Base-by-base conservation (phyloP, 495 filamentous ascomycete species). In the Penicillium coffeae region DNA sequence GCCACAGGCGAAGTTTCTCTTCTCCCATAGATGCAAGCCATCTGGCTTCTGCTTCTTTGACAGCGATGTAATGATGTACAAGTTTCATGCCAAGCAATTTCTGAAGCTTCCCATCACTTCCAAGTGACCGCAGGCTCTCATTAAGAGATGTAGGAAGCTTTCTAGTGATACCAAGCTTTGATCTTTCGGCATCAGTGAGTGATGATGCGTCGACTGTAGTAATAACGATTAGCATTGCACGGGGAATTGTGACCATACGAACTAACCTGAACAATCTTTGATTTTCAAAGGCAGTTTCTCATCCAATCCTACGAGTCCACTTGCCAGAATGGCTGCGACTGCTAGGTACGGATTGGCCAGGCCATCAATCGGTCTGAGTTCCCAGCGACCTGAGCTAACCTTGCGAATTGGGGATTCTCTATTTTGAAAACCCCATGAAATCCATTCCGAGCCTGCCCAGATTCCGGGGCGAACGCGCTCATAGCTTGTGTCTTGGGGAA, bases 271-370 rank as follows among this genome's bases (percentile, higher is more conserved):
- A 62, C 84, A 88, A 51, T 90, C 81, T 21, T 75, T 64, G 72
- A 64, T 52, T 0, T 58, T 70, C 33, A 89, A 56, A 21, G 68
- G 52, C 41, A 68, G 62, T 8, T 66, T 57, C 7, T 64, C 66
- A 2, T 63, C 56, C 4, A 89, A 45, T 0, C 88, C 90, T n/a
- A 78, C 42, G 8, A 78, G 68, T 0, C 90, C 90, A 0, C 80
- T 82, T 0, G 75, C 75, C 2, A 95, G 56, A 7, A 95, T 61
- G 0, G 85, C 85, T 10, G 82, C 80, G 48, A 74, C 51, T 7
- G 70, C 71, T 2, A 74, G 38, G 43, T 76, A 76, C 47, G 66
- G 65, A 49, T 76, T 76, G 9, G 69, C 68, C 12, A 70, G 33
- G 2, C 70, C 72, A 34, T 74, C 71, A 1, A 72, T 42, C 0